phyloP scores from a whole-genome alignment of 2,329 filamentous ascomycete species.

The Hansfordia pulvinata region DNA sequence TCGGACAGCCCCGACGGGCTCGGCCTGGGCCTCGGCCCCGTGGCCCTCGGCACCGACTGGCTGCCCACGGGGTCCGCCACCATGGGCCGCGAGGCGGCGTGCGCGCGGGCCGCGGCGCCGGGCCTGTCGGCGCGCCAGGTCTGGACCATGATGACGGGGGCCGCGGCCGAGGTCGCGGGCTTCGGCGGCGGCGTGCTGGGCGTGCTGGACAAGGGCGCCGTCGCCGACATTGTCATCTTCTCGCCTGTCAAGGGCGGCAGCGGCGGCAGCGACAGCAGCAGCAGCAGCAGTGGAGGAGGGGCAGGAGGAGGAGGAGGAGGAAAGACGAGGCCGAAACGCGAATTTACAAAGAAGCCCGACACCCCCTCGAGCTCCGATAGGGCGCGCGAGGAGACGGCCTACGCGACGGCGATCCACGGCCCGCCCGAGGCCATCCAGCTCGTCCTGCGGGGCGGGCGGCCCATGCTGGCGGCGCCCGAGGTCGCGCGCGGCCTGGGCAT shows the following conservation, averaged over 20 bases:
- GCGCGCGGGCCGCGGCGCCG: slow-evolving; percentile 6
- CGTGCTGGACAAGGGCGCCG: slow-evolving; percentile 24
- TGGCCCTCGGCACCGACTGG: slow-evolving; percentile 17
- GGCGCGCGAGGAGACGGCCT: slow-evolving; percentile 3
- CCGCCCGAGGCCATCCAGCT: slow-evolving; percentile 11
- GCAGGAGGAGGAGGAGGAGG: too few relatives aligned
- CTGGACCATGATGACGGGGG: slow-evolving; percentile 25
- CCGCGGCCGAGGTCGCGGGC: slow-evolving; percentile 24
- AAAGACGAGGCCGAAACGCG: too few relatives aligned
- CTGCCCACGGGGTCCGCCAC: slow-evolving; percentile 14
- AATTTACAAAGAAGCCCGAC: too few relatives aligned
- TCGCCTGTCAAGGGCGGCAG: too few relatives aligned
- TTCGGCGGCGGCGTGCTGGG: slow-evolving; percentile 24
- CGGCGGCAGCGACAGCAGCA: slow-evolving; percentile 1
- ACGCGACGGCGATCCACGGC: slow-evolving; percentile 9
- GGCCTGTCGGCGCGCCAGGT: slow-evolving; percentile 5
- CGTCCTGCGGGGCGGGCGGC: slow-evolving; percentile 13
- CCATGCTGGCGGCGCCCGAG: slow-evolving; percentile 7
- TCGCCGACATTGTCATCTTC: slow-evolving; percentile 29
- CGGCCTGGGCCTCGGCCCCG: too few relatives aligned
- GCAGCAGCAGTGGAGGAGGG: neutral
- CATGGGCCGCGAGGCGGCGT: slow-evolving; percentile 12
- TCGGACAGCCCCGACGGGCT: too few relatives aligned
- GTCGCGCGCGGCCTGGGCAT: neutral
- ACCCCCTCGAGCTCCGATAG: too few relatives aligned